These are phyloP conservation scores for Pisolithus microcarpus DNA, from an alignment of 768 basidiomycete species.

Conservation along the genomic window DNA sequence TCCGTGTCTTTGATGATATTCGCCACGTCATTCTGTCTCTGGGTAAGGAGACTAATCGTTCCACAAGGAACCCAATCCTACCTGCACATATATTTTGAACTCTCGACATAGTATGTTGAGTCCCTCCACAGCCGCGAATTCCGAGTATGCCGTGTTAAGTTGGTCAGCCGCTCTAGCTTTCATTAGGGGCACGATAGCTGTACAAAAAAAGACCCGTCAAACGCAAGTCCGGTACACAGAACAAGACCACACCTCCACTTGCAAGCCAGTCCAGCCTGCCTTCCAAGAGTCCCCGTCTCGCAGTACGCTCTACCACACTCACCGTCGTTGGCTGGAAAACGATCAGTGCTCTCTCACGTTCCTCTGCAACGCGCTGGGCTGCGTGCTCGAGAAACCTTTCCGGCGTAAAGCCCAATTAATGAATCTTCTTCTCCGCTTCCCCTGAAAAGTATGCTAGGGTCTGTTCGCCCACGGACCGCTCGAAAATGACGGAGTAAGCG, in stretches of 20 bases:
- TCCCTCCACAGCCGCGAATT: slow-evolving; percentile 55
- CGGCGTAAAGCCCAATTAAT: slow-evolving; percentile 31
- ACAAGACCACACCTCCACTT: slow-evolving; percentile 30
- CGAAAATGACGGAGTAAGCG: slow-evolving; percentile 50
- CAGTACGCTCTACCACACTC: slow-evolving; percentile 42
- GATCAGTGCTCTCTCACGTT: slow-evolving; percentile 45
- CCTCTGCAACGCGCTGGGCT: slow-evolving; percentile 43
- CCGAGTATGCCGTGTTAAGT: slow-evolving; percentile 50
- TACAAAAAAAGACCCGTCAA: neutral
- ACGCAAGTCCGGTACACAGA: slow-evolving; percentile 21
- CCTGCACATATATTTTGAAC: slow-evolving; percentile 57
- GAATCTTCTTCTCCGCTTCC: slow-evolving; percentile 39
- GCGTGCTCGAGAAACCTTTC: slow-evolving; percentile 48
- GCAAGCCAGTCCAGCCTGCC: slow-evolving; percentile 39
- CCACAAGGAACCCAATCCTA: slow-evolving; percentile 17
- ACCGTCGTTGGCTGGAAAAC: slow-evolving; percentile 43
- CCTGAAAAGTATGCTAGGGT: slow-evolving; percentile 47
- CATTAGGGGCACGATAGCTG: slow-evolving; percentile 52
- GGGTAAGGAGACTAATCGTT: neutral
- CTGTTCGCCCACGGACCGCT: slow-evolving; percentile 44
- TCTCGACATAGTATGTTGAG: no score
- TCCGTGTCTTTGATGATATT: slow-evolving; percentile 57
- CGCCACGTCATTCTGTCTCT: slow-evolving; percentile 45
- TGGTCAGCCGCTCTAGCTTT: slow-evolving; percentile 36
- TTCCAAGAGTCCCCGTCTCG: slow-evolving; percentile 46